Percentiles rank a stretch among this genome's conserved stretches.
These are phyloP conservation scores for Voacanga thouarsii DNA, from an alignment of 257 asterid genomes.

Conservation along the genomic window DNA sequence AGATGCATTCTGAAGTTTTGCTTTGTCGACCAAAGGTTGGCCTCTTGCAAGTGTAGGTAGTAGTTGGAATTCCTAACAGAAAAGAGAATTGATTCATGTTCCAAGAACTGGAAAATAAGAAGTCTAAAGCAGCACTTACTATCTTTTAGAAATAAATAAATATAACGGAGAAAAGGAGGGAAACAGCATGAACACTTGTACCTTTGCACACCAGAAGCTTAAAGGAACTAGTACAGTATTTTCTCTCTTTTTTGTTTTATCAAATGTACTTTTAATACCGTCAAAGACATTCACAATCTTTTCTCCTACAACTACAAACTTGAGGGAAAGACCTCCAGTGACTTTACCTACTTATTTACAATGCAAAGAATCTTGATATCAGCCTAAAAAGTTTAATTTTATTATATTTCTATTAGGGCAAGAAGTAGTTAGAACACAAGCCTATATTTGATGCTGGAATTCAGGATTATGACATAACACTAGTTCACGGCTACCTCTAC, in stretches of 20 bases:
- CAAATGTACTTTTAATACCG: background rate
- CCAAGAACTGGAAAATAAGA: background rate
- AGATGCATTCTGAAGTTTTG: slow-evolving; percentile 72
- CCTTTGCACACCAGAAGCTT: background rate
- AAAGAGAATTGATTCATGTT: background rate
- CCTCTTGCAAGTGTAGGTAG: slow-evolving; percentile 82
- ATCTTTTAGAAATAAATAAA: background rate
- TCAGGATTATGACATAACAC: background rate
- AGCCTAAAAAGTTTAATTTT: background rate
- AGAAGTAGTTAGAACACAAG: background rate
- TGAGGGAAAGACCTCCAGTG: background rate
- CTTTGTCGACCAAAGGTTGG: slow-evolving; percentile 66
- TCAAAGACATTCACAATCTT: background rate
- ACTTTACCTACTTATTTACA: too few species aligned
- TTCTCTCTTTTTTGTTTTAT: background rate
- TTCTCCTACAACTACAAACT: background rate
- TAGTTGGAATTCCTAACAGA: slow-evolving; percentile 70
- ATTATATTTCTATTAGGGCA: background rate
- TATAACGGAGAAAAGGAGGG: background rate
- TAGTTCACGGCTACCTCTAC: background rate
- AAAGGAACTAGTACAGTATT: background rate
- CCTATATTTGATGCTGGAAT: background rate
- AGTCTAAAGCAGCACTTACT: background rate
- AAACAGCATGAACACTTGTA: background rate
- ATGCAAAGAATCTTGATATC: too few species aligned